Percentiles rank a stretch among this genome's conserved stretches.
Conservation (phyloP, 352 stramenopile genomes). For the Phytophthora parvispora region DNA sequence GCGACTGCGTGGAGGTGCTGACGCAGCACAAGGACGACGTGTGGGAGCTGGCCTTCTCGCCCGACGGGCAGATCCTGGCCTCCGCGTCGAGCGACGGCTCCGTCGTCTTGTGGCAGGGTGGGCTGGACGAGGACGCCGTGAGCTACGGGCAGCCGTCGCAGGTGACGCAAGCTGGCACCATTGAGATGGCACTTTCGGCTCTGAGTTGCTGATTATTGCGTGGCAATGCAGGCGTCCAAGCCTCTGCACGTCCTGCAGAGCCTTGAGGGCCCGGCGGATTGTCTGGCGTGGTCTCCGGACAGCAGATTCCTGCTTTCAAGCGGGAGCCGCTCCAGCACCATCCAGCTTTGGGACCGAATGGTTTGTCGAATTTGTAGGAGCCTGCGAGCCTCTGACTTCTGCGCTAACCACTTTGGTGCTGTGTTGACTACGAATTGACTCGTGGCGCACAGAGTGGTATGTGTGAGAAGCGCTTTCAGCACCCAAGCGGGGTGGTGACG, state of each 20-base stretch:
- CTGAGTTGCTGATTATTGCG: neutral
- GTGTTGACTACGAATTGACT: neutral
- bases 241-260: slow-evolving; percentile 54
- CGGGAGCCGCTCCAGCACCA: slow-evolving; percentile 60
- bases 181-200: neutral
- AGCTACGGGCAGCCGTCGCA: neutral
- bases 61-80: slow-evolving; percentile 78
- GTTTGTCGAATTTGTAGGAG: slow-evolving; percentile 28
- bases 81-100: slow-evolving; percentile 82
- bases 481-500: slow-evolving; percentile 60
- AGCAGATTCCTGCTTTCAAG: slow-evolving; percentile 64
- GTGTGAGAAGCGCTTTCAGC: slow-evolving; percentile 63
- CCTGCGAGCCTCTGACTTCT: neutral
- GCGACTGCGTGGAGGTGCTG: slow-evolving; percentile 56
- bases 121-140: slow-evolving; percentile 19
- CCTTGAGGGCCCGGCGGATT: slow-evolving; percentile 58
- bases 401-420: neutral
- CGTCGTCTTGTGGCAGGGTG: slow-evolving; percentile 80
- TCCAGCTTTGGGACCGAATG: slow-evolving; percentile 74
- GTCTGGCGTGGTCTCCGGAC: slow-evolving; percentile 76
- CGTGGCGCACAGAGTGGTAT: slow-evolving; percentile 52
- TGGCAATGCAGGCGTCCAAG: slow-evolving; percentile 19
- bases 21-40: slow-evolving; percentile 64
- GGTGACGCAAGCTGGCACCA: slow-evolving; percentile 25
- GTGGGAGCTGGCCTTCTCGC: slow-evolving; percentile 83